A percentile compares a stretch with the other conserved stretches of the same genome.
Conservation (phyloP, 495 filamentous ascomycete genomes). For the Venustampulla echinocandica region DNA sequence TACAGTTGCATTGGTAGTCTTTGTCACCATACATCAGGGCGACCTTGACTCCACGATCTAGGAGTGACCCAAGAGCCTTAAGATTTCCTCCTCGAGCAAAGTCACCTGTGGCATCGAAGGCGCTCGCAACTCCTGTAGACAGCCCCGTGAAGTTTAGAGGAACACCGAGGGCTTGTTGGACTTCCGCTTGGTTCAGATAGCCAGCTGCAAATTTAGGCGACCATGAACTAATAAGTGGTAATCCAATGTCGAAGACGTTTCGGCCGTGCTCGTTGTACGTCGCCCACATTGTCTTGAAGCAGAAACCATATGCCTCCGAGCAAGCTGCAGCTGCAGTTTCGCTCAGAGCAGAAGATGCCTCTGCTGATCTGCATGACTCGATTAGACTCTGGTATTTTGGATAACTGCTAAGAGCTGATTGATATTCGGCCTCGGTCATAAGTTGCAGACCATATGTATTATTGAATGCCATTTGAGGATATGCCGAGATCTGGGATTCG, state of each 20-base stretch:
- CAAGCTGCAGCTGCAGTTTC: constrained; percentile 2
- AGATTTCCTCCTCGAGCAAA: constrained; percentile 39
- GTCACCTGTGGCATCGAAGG: constrained; percentile 26
- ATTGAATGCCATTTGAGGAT: constrained; percentile 40
- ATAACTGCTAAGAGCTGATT: constrained; percentile 8
- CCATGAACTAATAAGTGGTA: background rate
- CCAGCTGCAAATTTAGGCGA: constrained; percentile 22
- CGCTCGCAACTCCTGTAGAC: constrained; percentile 2
- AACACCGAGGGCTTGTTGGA: constrained; percentile 49
- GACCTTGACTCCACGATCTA: constrained; percentile 48
- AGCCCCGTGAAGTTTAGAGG: constrained; percentile 47
- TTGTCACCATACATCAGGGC: constrained; percentile 51
- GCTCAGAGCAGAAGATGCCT: constrained; percentile 5
- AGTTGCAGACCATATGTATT: constrained; percentile 26
- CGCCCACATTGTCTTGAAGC: background rate
- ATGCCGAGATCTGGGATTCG: constrained; percentile 37
- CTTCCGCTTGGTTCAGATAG: constrained; percentile 44
- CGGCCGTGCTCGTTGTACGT: background rate
- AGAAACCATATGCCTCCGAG: constrained; percentile 3
- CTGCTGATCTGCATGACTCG: background rate
- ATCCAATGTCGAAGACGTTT: background rate
- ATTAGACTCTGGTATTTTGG: background rate
- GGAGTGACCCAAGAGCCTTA: constrained; percentile 41
- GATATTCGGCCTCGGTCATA: constrained; percentile 1
- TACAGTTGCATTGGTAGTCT: constrained; percentile 46